These are phyloP conservation scores for Tolypocladium pustulatum DNA, from an alignment of 2,329 filamentous ascomycete genomes.

Conservation along the genomic window DNA sequence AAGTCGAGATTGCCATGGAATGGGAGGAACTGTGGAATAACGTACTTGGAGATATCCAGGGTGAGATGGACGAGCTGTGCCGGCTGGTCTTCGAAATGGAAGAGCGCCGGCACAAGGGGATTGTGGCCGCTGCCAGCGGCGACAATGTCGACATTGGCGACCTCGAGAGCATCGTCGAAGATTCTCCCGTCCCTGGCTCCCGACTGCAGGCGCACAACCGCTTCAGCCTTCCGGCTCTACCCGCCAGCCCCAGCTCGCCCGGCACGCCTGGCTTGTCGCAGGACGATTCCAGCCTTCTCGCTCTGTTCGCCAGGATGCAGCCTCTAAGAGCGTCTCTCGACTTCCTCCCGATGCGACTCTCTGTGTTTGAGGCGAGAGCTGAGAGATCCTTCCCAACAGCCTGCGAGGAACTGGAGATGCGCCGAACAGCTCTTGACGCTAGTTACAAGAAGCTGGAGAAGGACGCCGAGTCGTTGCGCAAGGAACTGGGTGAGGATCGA, in stretches of 20 bases:
- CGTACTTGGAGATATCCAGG: slow-evolving; percentile 85
- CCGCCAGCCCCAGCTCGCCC: slow-evolving; percentile 52
- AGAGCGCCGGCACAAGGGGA: slow-evolving; percentile 76
- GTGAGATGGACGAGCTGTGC: slow-evolving; percentile 70
- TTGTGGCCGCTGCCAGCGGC: slow-evolving; percentile 50
- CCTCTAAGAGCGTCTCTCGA: slow-evolving; percentile 86
- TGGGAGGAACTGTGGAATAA: slow-evolving; percentile 97
- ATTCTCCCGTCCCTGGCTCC: slow-evolving; percentile 51
- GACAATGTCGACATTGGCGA: slow-evolving; percentile 73
- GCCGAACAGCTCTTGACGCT: slow-evolving; percentile 64
- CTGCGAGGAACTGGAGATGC: slow-evolving; percentile 75
- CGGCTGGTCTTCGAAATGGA: slow-evolving; percentile 95
- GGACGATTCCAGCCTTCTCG: slow-evolving; percentile 81
- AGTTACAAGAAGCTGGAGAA: slow-evolving; percentile 80
- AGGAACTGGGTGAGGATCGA: slow-evolving; percentile 87
- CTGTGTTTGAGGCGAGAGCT: slow-evolving; percentile 73
- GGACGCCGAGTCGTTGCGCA: slow-evolving; percentile 79
- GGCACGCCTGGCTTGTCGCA: slow-evolving; percentile 46
- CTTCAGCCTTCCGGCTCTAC: slow-evolving; percentile 57
- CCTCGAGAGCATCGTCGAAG: slow-evolving; percentile 86
- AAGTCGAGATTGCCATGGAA: slow-evolving; percentile 96
- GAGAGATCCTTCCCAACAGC: slow-evolving; percentile 76
- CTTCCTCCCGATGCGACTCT: slow-evolving; percentile 89
- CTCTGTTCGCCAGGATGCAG: slow-evolving; percentile 90
- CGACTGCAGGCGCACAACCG: slow-evolving; percentile 50